phyloP scores from a whole-genome alignment of 139 green algal genomes.

The Chloropicon primus region DNA sequence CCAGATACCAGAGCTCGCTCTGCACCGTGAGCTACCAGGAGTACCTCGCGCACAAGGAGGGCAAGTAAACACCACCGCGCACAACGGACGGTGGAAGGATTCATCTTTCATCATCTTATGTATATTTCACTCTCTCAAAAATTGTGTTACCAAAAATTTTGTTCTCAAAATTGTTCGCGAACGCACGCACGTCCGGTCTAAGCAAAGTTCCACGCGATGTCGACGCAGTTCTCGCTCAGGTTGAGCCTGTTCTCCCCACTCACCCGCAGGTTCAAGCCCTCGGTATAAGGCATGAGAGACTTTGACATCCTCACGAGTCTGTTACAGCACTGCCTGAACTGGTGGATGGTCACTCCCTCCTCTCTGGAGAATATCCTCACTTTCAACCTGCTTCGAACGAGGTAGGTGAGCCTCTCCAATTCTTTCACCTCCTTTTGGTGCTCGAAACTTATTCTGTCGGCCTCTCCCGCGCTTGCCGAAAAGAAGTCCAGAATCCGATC shows the following conservation, averaged over 20 bases:
- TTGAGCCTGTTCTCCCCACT: background rate
- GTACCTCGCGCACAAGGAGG: background rate
- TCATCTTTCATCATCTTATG: no score
- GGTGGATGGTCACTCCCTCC: background rate
- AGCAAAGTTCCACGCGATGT: background rate
- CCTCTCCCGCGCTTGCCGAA: background rate
- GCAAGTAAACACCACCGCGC: background rate
- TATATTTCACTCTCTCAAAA: no score
- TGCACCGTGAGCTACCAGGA: background rate
- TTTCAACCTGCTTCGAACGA: background rate
- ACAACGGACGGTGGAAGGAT: background rate
- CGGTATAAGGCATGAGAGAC: background rate
- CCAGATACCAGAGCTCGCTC: background rate
- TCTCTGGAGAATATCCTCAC: background rate
- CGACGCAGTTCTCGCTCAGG: background rate
- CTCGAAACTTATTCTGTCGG: background rate
- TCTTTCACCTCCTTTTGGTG: background rate
- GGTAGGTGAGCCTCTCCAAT: background rate
- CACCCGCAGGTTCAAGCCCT: background rate
- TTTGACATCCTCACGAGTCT: background rate
- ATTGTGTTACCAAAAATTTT: no score
- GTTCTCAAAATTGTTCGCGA: no score
- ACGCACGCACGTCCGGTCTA: background rate
- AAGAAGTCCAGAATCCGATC: background rate
- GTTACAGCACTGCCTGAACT: background rate